phyloP scores from a whole-genome alignment of 2,329 filamentous ascomycete genomes.

The Cytospora paraplurivora region DNA sequence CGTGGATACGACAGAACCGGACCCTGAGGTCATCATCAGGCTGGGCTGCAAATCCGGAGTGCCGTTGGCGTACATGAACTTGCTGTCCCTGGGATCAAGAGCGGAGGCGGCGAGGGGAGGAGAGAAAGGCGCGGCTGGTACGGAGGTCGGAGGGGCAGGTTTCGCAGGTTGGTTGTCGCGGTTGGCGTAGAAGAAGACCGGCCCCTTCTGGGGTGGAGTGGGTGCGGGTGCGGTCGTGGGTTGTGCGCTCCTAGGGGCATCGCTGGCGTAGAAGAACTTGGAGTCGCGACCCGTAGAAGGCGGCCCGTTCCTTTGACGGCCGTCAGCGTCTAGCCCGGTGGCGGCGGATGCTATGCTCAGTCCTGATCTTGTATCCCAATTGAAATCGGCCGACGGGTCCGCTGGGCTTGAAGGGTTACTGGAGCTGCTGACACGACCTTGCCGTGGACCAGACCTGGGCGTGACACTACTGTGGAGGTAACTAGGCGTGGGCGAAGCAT shows the following conservation, averaged over 20 bases:
- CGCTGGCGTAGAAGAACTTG: constrained; percentile 93
- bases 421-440: constrained; percentile 69
- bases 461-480: constrained; percentile 72
- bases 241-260: constrained; percentile 57
- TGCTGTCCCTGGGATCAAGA: constrained; percentile 51
- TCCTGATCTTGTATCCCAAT: constrained; percentile 45
- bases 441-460: constrained; percentile 74
- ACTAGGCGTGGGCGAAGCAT: constrained; percentile 54
- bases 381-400: constrained; percentile 35
- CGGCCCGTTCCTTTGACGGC: constrained; percentile 35
- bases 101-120: constrained; percentile 39
- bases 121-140: constrained; percentile 34
- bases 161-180: constrained; percentile 44
- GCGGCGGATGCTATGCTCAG: constrained; percentile 40
- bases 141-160: constrained; percentile 36
- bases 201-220: constrained; percentile 38
- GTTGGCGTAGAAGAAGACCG: constrained; percentile 62
- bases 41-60: constrained; percentile 51
- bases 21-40: constrained; percentile 42
- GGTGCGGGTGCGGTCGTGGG: constrained; percentile 45
- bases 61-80: constrained; percentile 78
- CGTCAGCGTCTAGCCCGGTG: constrained; percentile 35
- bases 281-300: constrained; percentile 47
- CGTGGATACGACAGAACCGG: constrained; percentile 50
- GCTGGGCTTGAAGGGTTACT: constrained; percentile 61